Percentiles rank a stretch among this genome's conserved stretches.
These are phyloP conservation scores for Ramularia endophylla DNA, from an alignment of 2,329 filamentous ascomycete species.

Conservation along the genomic window DNA sequence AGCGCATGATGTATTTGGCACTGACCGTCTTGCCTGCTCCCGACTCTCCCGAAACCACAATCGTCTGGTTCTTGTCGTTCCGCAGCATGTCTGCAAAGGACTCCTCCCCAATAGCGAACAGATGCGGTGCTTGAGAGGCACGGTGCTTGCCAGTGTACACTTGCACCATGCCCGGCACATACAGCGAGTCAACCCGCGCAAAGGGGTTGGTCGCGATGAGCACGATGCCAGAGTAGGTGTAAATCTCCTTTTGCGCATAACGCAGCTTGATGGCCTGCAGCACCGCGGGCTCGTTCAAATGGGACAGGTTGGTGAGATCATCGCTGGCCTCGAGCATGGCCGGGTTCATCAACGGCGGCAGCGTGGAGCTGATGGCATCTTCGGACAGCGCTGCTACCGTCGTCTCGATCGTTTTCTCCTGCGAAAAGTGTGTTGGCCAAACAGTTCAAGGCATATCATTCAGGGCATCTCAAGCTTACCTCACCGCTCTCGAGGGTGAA, in stretches of 20 bases:
- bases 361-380: conserved; percentile 66
- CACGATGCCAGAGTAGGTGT: conserved; percentile 98
- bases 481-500: conserved; percentile 92
- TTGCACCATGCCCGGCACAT: conserved; percentile 99
- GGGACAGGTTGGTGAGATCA: conserved; percentile 93
- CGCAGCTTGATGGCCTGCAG: conserved; percentile 95
- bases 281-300: conserved; percentile 97
- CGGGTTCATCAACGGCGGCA: conserved; percentile 96
- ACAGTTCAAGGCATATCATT: conserved; percentile 2
- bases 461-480: conserved; percentile 48
- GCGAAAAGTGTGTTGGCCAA: conserved; percentile 10
- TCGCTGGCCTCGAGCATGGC: conserved; percentile 98
- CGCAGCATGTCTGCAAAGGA: conserved; percentile 98
- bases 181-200: conserved; percentile 92
- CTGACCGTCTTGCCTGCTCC: conserved; percentile 99
- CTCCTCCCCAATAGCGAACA: conserved; percentile 98
- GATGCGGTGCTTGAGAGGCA: conserved; percentile 91
- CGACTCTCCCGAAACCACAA: conserved; percentile 98
- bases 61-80: conserved; percentile 92
- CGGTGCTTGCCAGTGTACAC: conserved; percentile 96
- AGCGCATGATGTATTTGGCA: conserved; percentile 99
- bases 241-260: conserved; percentile 98
- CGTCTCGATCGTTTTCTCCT: conserved; percentile 77
- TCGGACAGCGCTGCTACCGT: conserved; percentile 69
- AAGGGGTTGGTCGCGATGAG: conserved; percentile 98